Conservation (phyloP, 73 alveolate species). For the Diophrys appendiculata region DNA sequence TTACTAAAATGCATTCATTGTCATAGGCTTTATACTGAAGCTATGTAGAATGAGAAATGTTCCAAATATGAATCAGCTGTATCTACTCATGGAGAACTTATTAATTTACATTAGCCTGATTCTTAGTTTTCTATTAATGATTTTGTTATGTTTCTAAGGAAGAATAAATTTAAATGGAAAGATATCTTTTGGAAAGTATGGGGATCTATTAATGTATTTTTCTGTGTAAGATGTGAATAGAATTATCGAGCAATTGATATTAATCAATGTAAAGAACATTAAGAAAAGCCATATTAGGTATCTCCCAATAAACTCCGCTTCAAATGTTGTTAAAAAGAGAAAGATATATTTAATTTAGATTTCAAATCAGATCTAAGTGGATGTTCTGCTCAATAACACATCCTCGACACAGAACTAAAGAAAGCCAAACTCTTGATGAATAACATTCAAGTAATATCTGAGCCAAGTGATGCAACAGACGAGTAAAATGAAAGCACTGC, state of each 20-base stretch:
- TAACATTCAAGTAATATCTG: no score
- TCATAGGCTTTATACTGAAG: slow-evolving; percentile 43
- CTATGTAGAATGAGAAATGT: slow-evolving; percentile 46
- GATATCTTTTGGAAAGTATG: slow-evolving; percentile 55
- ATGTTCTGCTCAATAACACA: no score
- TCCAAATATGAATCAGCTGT: neutral
- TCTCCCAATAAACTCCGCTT: no score
- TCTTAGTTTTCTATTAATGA: slow-evolving; percentile 52
- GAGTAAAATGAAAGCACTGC: no score
- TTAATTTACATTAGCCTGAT: slow-evolving; percentile 67
- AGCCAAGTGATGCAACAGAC: no score
- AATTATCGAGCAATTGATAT: neutral
- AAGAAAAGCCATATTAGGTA: no score
- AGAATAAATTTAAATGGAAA: slow-evolving; percentile 42
- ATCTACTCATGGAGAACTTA: slow-evolving; percentile 48
- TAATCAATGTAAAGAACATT: neutral
- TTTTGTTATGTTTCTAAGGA: neutral
- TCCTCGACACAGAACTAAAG: no score
- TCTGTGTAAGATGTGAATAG: slow-evolving; percentile 10
- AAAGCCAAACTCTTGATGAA: no score
- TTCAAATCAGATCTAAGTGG: no score
- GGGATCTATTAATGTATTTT: slow-evolving; percentile 40
- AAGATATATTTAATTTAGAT: no score
- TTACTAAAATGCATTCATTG: slow-evolving; percentile 61
- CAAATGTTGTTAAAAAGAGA: no score